Evolutionary conservation across 2,329 filamentous ascomycete genomes (phyloP), one percentile per base, ranked within the genome.

Genomic region (Paracamarosporium sp.): DNA sequence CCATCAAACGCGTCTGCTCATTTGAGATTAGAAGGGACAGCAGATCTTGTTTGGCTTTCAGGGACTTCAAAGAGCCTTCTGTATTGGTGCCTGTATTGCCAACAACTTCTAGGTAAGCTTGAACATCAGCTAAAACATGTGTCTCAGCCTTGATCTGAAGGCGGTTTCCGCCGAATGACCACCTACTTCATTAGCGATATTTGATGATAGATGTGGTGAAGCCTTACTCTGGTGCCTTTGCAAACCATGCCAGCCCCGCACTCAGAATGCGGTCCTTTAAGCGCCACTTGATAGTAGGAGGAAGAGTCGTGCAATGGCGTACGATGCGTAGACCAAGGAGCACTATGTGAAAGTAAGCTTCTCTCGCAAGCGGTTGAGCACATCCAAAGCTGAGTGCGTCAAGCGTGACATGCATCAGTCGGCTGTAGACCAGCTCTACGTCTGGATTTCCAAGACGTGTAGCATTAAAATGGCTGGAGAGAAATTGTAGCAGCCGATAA

Each of bases 111-210:
- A 99, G 78, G 13, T 88, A 85, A 11, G 79, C 75, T 47, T 89
- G 81, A 33, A 97, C 88, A 72, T 97, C 93, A 6, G 85, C 84
- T 36, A 98, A 84, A 17, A 97, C 81, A 64, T 90, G 90, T 31
- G 92, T 87, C 77, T 99, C 95, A 0, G 96, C 94, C 80, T 96
- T 98, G 50, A 98, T 82, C 73, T 99, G 95, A 15, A 99, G 80
- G 47, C 91, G 86, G 72, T 97, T 99, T 68, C 94, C 95, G 55
- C 95, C 95, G 76, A 95, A 98, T 0, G 95, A 96, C 94, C 95
- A 99, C 64, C 82, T 83, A 61, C n/a, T 13, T 22, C 44, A 53
- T 71, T 61, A 71, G 61, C 45, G 48, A 27, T 44, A 17, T 8
- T 13, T 31, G 12, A 25, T 25, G 13, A 17, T 11, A 24, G 7